Evolutionary conservation across 768 basidiomycete genomes (phyloP).

Genomic region (Rubroboletus satanas): DNA sequence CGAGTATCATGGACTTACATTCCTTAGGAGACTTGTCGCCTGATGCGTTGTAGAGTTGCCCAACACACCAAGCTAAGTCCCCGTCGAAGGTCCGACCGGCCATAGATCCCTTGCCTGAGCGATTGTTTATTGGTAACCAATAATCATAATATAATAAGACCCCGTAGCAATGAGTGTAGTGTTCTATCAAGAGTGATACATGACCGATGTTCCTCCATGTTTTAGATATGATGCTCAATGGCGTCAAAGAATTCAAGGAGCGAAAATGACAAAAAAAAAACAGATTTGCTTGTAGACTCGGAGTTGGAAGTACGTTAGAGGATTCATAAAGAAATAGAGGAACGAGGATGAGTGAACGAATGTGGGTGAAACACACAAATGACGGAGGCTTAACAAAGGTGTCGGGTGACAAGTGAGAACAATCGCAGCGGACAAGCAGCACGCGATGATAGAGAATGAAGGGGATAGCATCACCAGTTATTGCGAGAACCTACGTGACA

Average conservation of each 20-base stretch:
- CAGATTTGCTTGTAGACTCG: slow-evolving; percentile 1
- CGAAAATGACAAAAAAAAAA: slow-evolving; percentile 11
- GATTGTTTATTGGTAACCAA: slow-evolving; percentile 7
- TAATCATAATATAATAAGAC: slow-evolving; percentile 28
- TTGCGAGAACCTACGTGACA: slow-evolving; percentile 53
- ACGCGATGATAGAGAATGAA: background rate
- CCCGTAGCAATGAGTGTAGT: slow-evolving; percentile 35
- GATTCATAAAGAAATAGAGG: slow-evolving; percentile 4
- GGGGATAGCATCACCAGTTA: background rate
- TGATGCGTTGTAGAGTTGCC: slow-evolving; percentile 49
- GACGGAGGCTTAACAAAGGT: slow-evolving; percentile 11
- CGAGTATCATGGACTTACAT: slow-evolving; percentile 52
- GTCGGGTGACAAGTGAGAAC: slow-evolving; percentile 5
- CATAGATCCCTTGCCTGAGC: background rate
- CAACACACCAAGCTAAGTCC: background rate
- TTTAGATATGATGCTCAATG: slow-evolving; percentile 28
- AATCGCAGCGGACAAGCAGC: slow-evolving; percentile 7
- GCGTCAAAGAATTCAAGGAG: slow-evolving; percentile 15
- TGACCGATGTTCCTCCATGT: slow-evolving; percentile 35
- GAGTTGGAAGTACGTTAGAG: slow-evolving; percentile 16
- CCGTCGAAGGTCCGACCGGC: background rate
- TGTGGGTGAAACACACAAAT: slow-evolving; percentile 13
- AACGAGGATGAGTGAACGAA: slow-evolving; percentile 23
- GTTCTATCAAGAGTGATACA: slow-evolving; percentile 35
- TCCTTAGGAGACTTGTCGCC: slow-evolving; percentile 69